Evolutionary conservation across 257 asterid species (phyloP).

Genomic region (Solanum virginianum): DNA sequence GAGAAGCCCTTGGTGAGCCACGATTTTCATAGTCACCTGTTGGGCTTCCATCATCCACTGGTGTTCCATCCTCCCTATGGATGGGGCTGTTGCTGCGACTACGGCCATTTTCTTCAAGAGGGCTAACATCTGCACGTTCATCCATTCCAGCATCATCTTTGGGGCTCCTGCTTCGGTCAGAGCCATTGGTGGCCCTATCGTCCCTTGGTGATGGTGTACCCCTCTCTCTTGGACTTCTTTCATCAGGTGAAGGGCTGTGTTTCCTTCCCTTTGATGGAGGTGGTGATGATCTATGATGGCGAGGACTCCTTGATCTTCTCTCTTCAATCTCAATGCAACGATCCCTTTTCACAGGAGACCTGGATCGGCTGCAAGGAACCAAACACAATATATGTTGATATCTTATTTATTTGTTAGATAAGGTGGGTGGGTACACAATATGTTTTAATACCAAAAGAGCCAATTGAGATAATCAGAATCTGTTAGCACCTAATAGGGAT

Average conservation of each 20-base stretch:
- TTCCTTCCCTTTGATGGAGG: slow-evolving; percentile 19
- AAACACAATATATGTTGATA: neutral
- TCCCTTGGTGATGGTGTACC: slow-evolving; percentile 28
- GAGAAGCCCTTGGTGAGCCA: slow-evolving; percentile 41
- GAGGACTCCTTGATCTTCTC: slow-evolving; percentile 43
- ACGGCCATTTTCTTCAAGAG: slow-evolving; percentile 30
- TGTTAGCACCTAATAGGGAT: neutral
- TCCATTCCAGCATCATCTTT: slow-evolving; percentile 12
- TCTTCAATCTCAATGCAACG: slow-evolving; percentile 28
- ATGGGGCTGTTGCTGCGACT: slow-evolving; percentile 21
- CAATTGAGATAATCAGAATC: neutral
- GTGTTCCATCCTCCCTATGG: slow-evolving; percentile 22
- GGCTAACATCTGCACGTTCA: slow-evolving; percentile 12
- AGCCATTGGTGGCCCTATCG: slow-evolving; percentile 24
- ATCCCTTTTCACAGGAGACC: slow-evolving; percentile 38
- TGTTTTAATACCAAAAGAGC: neutral
- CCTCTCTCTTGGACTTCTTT: slow-evolving; percentile 31
- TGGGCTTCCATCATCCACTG: slow-evolving; percentile 7
- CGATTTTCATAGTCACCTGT: slow-evolving; percentile 14
- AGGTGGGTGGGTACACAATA: neutral
- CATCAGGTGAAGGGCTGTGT: slow-evolving; percentile 28
- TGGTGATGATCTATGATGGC: slow-evolving; percentile 20
- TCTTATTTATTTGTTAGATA: neutral
- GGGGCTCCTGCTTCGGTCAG: slow-evolving; percentile 29
- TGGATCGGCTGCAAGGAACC: slow-evolving; percentile 30